Evolutionary conservation across 495 filamentous ascomycete species (phyloP), one percentile per base, ranked within the genome.

Genomic region (Daldinia loculata): DNA sequence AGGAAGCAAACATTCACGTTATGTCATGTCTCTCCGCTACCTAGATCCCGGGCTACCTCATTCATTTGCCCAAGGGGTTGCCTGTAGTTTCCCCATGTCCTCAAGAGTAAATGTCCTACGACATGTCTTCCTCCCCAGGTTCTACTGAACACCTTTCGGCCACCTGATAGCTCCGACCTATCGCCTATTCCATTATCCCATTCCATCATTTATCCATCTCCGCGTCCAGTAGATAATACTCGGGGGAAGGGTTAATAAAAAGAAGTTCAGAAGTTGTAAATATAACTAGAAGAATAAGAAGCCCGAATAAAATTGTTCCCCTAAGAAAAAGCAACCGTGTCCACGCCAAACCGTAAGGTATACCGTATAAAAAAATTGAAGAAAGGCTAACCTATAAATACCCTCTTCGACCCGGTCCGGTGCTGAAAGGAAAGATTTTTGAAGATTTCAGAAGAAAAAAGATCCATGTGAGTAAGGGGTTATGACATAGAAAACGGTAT

Each of bases 261-360:
- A 69, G 39, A 58, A 41, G 34, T 24, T 60, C 17, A 29, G 56
- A 60, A 34, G 32, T 26, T 60, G 51, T 50, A 34, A 58, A 56
- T n/a, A 55, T 63, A n/a, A n/a, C n/a, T n/a, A 17, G 48, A 66
- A 63, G 41, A 14, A 63, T 30, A 64, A 50, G 29, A 26, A 55
- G n/a, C 43, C 55, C 36, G 58, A 67, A 65, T 30, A 14, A 30
- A 64, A 22, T 30, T 60, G 29, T 61, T 8, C 62, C 57, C n/a
- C 19, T 55, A 50, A 56, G 45, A 59, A 30, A 63, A 65, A 61
- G 9, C 57, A 67, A 69, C 62, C 67, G 24, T 59, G 58, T 58
- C 24, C 67, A 24, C 67, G 67, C 71, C 67, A 45, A 60, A 67
- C 71, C 71, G 60, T 70, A 70, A 73, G 66, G 71, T 74, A 74